These are phyloP conservation scores for Didymella pomorum DNA, from an alignment of 2,329 filamentous ascomycete species.

Conservation along the genomic window DNA sequence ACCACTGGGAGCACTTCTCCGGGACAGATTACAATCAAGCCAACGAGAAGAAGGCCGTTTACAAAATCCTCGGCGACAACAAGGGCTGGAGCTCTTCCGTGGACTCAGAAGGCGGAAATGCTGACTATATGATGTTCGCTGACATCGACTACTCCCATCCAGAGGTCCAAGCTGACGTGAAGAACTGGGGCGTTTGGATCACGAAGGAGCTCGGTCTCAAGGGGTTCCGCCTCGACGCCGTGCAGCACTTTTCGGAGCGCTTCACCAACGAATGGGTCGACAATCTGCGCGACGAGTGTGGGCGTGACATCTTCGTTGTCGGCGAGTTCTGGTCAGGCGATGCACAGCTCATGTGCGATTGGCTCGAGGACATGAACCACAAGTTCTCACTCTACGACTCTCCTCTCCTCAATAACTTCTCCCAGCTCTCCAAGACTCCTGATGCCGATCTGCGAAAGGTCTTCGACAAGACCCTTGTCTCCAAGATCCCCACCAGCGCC, in stretches of 20 bases:
- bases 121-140: constrained; percentile 75
- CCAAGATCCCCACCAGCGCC: constrained; percentile 62
- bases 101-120: constrained; percentile 70
- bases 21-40: constrained; percentile 72
- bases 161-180: constrained; percentile 70
- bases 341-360: constrained; percentile 62
- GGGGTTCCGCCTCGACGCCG: constrained; percentile 75
- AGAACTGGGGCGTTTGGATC: constrained; percentile 73
- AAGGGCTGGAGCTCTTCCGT: constrained; percentile 71
- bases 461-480: constrained; percentile 68
- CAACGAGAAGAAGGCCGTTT: constrained; percentile 67
- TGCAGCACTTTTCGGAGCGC: constrained; percentile 74
- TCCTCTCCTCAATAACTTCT: constrained; percentile 74
- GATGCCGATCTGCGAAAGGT: constrained; percentile 69
- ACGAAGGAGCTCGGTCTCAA: constrained; percentile 66
- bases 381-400: constrained; percentile 70
- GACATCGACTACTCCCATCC: constrained; percentile 68
- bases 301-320: constrained; percentile 67
- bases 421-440: constrained; percentile 63
- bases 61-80: constrained; percentile 68
- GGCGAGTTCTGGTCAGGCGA: constrained; percentile 75
- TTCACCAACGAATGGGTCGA: constrained; percentile 72
- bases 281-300: constrained; percentile 60
- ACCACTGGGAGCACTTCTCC: constrained; percentile 72
- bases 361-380: constrained; percentile 64